A percentile compares a stretch with the other conserved stretches of the same genome.
phyloP scores from a whole-genome alignment of 2,329 filamentous ascomycete genomes.

The Penicillium sp. region DNA sequence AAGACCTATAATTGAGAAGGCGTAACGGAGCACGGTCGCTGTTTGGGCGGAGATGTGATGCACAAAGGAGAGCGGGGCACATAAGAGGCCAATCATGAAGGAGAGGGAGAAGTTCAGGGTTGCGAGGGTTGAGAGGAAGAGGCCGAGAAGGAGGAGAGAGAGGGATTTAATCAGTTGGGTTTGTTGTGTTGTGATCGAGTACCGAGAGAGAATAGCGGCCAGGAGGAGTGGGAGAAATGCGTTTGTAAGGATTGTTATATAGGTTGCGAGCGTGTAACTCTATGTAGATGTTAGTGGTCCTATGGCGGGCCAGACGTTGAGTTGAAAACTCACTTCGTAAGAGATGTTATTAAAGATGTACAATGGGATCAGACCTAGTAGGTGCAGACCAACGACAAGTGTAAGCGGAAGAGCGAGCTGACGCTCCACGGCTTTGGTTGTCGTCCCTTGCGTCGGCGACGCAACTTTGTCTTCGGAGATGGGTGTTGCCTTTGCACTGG shows the following conservation, averaged over 20 bases:
- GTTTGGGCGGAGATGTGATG: constrained; percentile 33
- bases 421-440: constrained; percentile 41
- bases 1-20: constrained; percentile 46
- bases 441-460: constrained; percentile 17
- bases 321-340: constrained; percentile 59
- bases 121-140: constrained; percentile 88
- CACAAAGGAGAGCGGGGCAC: constrained; percentile 77
- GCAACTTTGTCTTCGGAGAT: constrained; percentile 17
- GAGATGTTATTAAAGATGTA: constrained; percentile 82
- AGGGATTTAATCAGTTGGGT: constrained; percentile 84
- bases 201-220: constrained; percentile 58
- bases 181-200: constrained; percentile 65
- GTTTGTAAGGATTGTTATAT: constrained; percentile 61
- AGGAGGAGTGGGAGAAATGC: constrained; percentile 62
- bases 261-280: constrained; percentile 66
- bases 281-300: constrained; percentile 38
- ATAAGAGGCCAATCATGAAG: constrained; percentile 80
- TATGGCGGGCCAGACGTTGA: not conserved
- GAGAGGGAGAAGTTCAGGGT: constrained; percentile 95
- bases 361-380: constrained; percentile 78
- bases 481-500: constrained; percentile 26
- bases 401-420: constrained; percentile 61
- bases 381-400: constrained; percentile 74
- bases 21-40: constrained; percentile 28
- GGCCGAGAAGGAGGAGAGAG: constrained; percentile 87